Evolutionary conservation across 2,329 filamentous ascomycete species (phyloP).

Genomic region (Neonectria coccinea): DNA sequence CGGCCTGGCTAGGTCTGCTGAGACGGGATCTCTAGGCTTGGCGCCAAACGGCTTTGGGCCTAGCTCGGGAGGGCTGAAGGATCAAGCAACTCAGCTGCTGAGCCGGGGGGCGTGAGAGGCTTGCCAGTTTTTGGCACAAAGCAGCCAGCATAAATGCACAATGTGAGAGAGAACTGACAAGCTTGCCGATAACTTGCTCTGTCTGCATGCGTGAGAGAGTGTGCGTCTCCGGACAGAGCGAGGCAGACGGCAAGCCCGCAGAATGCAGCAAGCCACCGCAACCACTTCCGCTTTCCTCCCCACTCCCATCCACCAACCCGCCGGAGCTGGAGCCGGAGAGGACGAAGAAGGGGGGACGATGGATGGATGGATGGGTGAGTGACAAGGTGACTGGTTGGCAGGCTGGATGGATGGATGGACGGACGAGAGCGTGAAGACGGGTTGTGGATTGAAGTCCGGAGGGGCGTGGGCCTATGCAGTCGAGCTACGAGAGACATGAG

Average conservation of each 20-base stretch:
- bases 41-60: conserved; percentile 44
- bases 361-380: conserved; percentile 15
- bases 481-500: conserved; percentile 6
- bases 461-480: conserved; percentile 21
- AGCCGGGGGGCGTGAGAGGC: conserved; percentile 26
- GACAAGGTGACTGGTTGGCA: conserved; percentile 18
- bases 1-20: conserved; percentile 36
- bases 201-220: background rate
- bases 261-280: conserved; percentile 17
- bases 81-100: conserved; percentile 42
- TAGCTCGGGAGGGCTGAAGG: conserved; percentile 56
- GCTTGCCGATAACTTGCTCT: background rate
- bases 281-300: conserved; percentile 12
- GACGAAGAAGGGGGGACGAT: conserved; percentile 29
- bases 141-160: conserved; percentile 2
- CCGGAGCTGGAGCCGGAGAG: conserved; percentile 43
- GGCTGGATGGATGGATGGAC: background rate
- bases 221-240: background rate
- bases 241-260: conserved; percentile 10
- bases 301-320: conserved; percentile 32
- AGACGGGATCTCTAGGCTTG: conserved; percentile 48
- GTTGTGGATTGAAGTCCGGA: conserved; percentile 18
- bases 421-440: conserved; percentile 3
- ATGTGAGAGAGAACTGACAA: background rate
- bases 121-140: conserved; percentile 20